Evolutionary conservation across 108 stramenopile species (phyloP).

Genomic region (Cyclotella sp.): DNA sequence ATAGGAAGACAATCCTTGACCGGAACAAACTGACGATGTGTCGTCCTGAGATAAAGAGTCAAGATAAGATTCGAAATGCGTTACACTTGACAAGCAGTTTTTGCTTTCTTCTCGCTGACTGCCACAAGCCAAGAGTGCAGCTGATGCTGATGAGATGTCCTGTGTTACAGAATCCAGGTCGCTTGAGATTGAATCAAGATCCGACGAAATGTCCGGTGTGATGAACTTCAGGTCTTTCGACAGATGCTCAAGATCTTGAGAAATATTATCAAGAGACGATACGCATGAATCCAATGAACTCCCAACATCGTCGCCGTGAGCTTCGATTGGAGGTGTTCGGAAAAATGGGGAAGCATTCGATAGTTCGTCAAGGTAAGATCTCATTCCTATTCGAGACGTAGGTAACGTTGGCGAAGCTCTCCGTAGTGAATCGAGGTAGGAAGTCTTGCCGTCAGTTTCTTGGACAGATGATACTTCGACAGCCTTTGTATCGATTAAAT

Average conservation of each 20-base stretch:
- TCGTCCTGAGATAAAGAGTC: background rate
- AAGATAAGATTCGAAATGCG: background rate
- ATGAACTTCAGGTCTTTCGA: background rate
- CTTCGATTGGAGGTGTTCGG: background rate
- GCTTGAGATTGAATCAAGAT: conserved; percentile 2
- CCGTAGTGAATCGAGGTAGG: conserved; percentile 10
- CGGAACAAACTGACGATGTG: background rate
- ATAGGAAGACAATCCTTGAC: conserved; percentile 8
- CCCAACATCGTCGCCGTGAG: background rate
- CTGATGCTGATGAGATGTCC: conserved; percentile 11
- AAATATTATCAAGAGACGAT: conserved; percentile 14
- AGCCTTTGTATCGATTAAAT: background rate
- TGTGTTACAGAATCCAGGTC: conserved; percentile 4
- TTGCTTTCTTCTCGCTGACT: background rate
- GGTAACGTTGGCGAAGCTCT: background rate
- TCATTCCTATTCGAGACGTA: background rate
- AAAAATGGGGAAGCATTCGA: background rate
- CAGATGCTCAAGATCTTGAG: background rate
- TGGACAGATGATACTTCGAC: too few species aligned
- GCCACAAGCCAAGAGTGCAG: background rate
- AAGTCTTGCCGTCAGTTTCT: background rate
- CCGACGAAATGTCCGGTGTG: background rate
- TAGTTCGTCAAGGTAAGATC: conserved; percentile 8
- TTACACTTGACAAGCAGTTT: background rate
- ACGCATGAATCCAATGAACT: background rate